Base-by-base conservation (phyloP, 805 yeast species). In the Maudiozyma bulderi region DNA sequence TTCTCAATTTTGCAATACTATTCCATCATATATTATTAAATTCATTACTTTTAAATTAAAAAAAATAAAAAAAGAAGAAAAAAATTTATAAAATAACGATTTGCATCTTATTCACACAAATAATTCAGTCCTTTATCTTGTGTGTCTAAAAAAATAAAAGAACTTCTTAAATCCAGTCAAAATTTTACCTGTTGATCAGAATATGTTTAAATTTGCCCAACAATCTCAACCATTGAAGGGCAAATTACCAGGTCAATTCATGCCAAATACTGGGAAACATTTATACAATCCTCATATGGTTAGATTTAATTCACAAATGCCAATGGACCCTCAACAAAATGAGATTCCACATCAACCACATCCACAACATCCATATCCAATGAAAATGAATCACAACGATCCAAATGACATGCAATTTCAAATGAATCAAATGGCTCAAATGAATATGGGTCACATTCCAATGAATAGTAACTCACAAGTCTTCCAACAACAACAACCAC, bases 211-310 rank as follows among this genome's bases (percentile, higher is more conserved):
- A 57, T 54, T 64, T 47, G 68, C 64, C 20, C 67, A 65, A 42
- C 65, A 62, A 49, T 55, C 66, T 10, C 67, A 62, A 40, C 62
- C 61, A 37, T 54, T 66, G 54, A 68, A 72, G 50, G 59, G 64
- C 46, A 69, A 73, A 49, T 55, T 70, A 40, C 64, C 73, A 26
- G 67, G 67, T 50, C 73, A 70, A 52, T 66, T 70, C 42, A 71
- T 69, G 34, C 59, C 66, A 38, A 63, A 69, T 3, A 65, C 70
- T 8, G 38, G 38, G 20, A 66, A 70, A 56, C 66, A 65, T 54
- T 65, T 71, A 3, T 55, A 69, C 39, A 69, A 69, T 54, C 49
- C 51, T 35, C 67, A 67, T 48, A 62, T 71, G 11, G 61, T 68
- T 50, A 59, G 71, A 55, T 65, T 68, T 53, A 69, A 70, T 57